A percentile compares a stretch with the other conserved stretches of the same genome.
Conservation (phyloP, 163 green algal species). For the Prototheca wickerhamii region DNA sequence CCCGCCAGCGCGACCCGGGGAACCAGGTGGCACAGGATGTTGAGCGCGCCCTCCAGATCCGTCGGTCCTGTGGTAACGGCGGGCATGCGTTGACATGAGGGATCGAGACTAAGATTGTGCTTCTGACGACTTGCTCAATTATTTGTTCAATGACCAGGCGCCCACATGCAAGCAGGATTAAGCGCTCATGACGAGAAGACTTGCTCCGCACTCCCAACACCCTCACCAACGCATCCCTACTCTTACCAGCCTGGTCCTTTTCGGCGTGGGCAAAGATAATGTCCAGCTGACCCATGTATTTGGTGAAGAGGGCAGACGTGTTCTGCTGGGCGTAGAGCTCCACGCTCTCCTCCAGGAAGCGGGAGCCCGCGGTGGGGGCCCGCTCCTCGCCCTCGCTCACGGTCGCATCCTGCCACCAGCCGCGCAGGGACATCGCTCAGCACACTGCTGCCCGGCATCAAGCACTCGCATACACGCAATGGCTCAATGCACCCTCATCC, state of each 20-base stretch:
- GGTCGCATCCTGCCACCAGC: too few species aligned
- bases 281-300: conserved; percentile 1
- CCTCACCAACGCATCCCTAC: background rate
- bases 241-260: background rate
- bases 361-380: background rate
- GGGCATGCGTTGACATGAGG: too few species aligned
- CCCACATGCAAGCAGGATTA: background rate
- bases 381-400: too few species aligned
- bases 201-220: background rate
- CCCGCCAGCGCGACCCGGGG: background rate
- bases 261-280: background rate
- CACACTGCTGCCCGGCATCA: too few species aligned
- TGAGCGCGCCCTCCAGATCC: background rate
- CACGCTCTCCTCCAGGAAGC: background rate
- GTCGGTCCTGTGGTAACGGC: too few species aligned
- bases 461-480: background rate
- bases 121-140: too few species aligned
- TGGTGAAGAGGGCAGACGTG: background rate
- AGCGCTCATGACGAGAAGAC: background rate
- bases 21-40: conserved; percentile 4
- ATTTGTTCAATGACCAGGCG: too few species aligned
- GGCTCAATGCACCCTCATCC: background rate
- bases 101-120: too few species aligned
- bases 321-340: background rate
- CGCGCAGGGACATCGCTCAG: background rate